Conservation (phyloP, 345 rosid genomes). For the Camelina sativa region DNA sequence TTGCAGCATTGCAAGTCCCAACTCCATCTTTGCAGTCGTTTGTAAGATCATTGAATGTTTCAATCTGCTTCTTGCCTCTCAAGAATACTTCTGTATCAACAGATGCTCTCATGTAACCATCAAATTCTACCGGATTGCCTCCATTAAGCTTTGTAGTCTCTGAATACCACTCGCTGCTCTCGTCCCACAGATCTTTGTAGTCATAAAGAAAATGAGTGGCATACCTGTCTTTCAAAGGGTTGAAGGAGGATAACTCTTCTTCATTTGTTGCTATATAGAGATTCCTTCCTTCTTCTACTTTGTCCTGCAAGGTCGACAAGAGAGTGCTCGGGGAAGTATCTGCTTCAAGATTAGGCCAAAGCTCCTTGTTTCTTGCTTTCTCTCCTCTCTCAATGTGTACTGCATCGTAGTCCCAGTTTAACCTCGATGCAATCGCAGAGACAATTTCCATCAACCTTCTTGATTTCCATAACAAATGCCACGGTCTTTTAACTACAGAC, state of each 20-base stretch:
- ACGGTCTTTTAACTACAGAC: constrained; percentile 75
- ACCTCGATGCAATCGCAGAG: constrained; percentile 65
- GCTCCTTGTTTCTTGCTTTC: constrained; percentile 75
- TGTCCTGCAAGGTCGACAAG: constrained; percentile 65
- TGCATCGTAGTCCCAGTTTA: constrained; percentile 94
- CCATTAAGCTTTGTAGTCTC: constrained; percentile 83
- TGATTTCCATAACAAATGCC: constrained; percentile 92
- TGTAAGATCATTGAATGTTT: constrained; percentile 90
- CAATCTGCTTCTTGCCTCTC: constrained; percentile 94
- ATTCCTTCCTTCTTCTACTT: constrained; percentile 80
- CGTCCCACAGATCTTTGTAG: constrained; percentile 86
- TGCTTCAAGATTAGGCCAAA: constrained; percentile 82
- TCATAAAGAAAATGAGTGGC: constrained; percentile 83
- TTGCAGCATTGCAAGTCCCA: constrained; percentile 73
- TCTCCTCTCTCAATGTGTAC: constrained; percentile 86
- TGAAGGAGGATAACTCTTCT: constrained; percentile 63
- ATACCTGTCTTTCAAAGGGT: constrained; percentile 82
- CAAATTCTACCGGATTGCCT: constrained; percentile 83
- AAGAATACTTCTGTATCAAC: constrained; percentile 92
- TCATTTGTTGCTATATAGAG: constrained; percentile 86
- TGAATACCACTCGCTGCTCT: constrained; percentile 85
- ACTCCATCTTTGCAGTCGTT: constrained; percentile 90
- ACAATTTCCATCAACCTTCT: constrained; percentile 91
- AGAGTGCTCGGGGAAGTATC: constrained; percentile 70
- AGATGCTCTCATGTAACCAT: constrained; percentile 89